phyloP scores from a whole-genome alignment of 495 filamentous ascomycete species.

The Sabuloglossum arenarium region DNA sequence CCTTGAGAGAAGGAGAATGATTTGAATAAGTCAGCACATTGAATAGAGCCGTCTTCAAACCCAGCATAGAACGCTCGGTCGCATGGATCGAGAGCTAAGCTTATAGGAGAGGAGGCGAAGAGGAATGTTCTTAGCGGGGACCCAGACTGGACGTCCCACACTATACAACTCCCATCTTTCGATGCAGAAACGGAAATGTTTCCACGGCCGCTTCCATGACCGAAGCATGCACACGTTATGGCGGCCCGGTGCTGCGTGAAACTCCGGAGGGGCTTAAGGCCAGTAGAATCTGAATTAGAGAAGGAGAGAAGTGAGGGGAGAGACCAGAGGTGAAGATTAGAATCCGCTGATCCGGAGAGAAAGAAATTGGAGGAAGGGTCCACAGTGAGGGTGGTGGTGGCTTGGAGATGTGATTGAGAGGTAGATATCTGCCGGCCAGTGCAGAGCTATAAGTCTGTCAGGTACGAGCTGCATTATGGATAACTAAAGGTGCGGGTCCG shows the following conservation, averaged over 20 bases:
- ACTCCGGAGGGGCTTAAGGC: slow-evolving; percentile 31
- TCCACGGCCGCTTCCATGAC: slow-evolving; percentile 42
- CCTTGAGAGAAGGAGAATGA: slow-evolving; percentile 15
- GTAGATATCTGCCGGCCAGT: slow-evolving; percentile 78
- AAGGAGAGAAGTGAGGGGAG: slow-evolving; percentile 51
- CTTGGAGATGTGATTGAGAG: slow-evolving; percentile 70
- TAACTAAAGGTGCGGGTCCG: neutral
- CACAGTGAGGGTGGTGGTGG: slow-evolving; percentile 53
- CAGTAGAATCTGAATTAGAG: slow-evolving; percentile 17
- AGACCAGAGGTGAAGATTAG: slow-evolving; percentile 81
- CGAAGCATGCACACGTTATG: slow-evolving; percentile 47
- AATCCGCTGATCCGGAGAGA: slow-evolving; percentile 73
- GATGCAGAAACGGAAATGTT: slow-evolving; percentile 63
- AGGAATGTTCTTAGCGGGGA: slow-evolving; percentile 57
- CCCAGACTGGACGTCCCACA: slow-evolving; percentile 78
- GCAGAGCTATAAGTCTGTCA: slow-evolving; percentile 34
- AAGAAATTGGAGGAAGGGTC: slow-evolving; percentile 56
- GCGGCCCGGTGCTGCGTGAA: slow-evolving; percentile 64
- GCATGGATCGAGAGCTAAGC: slow-evolving; percentile 58
- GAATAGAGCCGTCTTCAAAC: slow-evolving; percentile 65
- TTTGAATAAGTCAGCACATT: slow-evolving; percentile 60
- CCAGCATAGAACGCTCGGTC: slow-evolving; percentile 66
- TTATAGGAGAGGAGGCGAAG: slow-evolving; percentile 47
- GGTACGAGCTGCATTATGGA: too few species aligned
- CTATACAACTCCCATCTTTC: slow-evolving; percentile 59